Evolutionary conservation across 2,329 filamentous ascomycete genomes (phyloP).

Genomic region (Aspergillus sp.): DNA sequence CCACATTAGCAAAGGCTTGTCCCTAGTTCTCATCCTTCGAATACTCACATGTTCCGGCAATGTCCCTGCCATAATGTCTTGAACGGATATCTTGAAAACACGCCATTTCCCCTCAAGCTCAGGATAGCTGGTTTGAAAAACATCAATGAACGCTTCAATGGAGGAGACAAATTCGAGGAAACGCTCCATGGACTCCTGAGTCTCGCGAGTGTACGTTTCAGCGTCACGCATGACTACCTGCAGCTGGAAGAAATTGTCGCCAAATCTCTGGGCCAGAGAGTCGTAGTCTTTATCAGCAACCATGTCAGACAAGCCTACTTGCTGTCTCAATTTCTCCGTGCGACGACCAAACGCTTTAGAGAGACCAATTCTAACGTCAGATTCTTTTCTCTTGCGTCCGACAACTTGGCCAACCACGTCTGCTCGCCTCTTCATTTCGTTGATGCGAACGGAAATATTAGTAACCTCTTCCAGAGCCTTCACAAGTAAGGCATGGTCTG

Average conservation of each 20-base stretch:
- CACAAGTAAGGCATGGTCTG: slow-evolving; percentile 72
- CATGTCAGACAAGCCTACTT: slow-evolving; percentile 62
- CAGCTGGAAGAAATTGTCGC: slow-evolving; percentile 86
- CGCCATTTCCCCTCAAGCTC: slow-evolving; percentile 95
- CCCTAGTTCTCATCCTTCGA: background rate
- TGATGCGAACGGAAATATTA: slow-evolving; percentile 68
- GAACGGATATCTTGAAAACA: slow-evolving; percentile 81
- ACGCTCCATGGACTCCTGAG: slow-evolving; percentile 74
- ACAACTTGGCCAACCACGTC: slow-evolving; percentile 90
- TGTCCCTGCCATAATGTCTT: slow-evolving; percentile 79
- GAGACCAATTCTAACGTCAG: slow-evolving; percentile 78
- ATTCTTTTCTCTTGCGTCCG: slow-evolving; percentile 80
- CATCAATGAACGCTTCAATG: slow-evolving; percentile 77
- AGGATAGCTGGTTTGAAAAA: slow-evolving; percentile 67
- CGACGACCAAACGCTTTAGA: slow-evolving; percentile 88
- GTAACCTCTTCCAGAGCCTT: slow-evolving; percentile 69
- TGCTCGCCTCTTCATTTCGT: slow-evolving; percentile 92
- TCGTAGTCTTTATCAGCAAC: slow-evolving; percentile 81
- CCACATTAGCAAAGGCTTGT: slow-evolving; percentile 4
- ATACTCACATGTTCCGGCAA: slow-evolving; percentile 74
- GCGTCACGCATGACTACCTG: slow-evolving; percentile 92
- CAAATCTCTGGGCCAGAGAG: slow-evolving; percentile 79
- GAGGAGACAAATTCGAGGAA: slow-evolving; percentile 78
- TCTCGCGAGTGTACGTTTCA: slow-evolving; percentile 85
- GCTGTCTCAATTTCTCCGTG: slow-evolving; percentile 78